A percentile compares a stretch with the other conserved stretches of the same genome.
Conservation (phyloP, 441 rosid species). For the Jatropha multifida region DNA sequence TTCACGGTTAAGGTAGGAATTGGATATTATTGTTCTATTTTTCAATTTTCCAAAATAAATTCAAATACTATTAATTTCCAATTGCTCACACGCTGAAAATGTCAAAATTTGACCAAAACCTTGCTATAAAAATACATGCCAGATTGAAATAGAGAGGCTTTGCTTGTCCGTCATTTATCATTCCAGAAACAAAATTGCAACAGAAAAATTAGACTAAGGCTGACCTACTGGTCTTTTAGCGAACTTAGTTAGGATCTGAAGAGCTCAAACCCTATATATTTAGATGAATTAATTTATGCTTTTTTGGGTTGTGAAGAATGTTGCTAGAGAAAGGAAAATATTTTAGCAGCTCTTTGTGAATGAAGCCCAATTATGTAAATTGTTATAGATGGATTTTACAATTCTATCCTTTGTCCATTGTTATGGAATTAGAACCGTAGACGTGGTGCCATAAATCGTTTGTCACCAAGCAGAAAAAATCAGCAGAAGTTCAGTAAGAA, state of each 20-base stretch:
- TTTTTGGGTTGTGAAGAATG: not conserved
- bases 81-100: not conserved
- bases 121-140: not conserved
- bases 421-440: not conserved
- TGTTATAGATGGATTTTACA: not conserved
- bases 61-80: not conserved
- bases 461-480: not conserved
- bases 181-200: not conserved
- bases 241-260: constrained; percentile 32
- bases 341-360: too few species aligned
- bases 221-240: not conserved
- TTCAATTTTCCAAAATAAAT: not conserved
- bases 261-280: constrained; percentile 63
- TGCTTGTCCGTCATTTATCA: not conserved
- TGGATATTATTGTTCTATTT: not conserved
- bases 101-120: not conserved
- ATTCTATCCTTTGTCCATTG: not conserved
- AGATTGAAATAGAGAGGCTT: not conserved
- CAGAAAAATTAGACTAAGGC: not conserved
- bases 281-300: constrained; percentile 13
- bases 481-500: not conserved
- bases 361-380: constrained; percentile 16
- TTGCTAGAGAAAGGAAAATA: not conserved
- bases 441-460: too few species aligned
- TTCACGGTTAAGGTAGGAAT: constrained; percentile 58